Conservation (phyloP, 192 early-diverging fungal species). For the Spinellus fusiger region DNA sequence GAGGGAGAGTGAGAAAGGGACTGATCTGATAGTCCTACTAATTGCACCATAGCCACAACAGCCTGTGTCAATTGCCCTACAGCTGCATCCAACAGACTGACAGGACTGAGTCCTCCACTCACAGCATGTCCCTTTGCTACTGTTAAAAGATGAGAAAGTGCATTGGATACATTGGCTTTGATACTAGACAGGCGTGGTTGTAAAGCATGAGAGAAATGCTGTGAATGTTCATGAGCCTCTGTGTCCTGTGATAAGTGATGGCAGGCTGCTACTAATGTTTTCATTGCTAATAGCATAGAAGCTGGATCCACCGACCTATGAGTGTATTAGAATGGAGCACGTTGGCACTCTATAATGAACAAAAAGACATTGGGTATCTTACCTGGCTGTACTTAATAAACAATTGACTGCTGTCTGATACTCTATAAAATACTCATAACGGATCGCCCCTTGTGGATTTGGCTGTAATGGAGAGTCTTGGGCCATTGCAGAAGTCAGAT, state of each 20-base stretch:
- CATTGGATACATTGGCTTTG: slow-evolving; percentile 58
- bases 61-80: slow-evolving; percentile 73
- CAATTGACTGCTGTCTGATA: slow-evolving; percentile 84
- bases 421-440: slow-evolving; percentile 58
- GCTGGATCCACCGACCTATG: slow-evolving; percentile 68
- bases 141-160: slow-evolving; percentile 62
- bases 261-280: slow-evolving; percentile 76
- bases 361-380: no score
- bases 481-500: no score
- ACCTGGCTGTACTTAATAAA: slow-evolving; percentile 71
- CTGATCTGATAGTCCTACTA: slow-evolving; percentile 1
- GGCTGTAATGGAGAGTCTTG: slow-evolving; percentile 23
- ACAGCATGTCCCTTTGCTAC: slow-evolving; percentile 76
- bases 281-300: slow-evolving; percentile 76
- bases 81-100: slow-evolving; percentile 75
- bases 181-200: slow-evolving; percentile 43
- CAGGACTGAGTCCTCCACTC: slow-evolving; percentile 55
- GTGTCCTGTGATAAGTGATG: slow-evolving; percentile 80
- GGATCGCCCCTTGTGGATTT: slow-evolving; percentile 58
- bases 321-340: no score
- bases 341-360: no score
- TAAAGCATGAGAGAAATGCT: slow-evolving; percentile 42
- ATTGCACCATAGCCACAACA: slow-evolving; percentile 72
- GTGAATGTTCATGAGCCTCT: slow-evolving; percentile 54
- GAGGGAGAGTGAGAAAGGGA: neutral